Base-by-base conservation (phyloP, 176 grass and related monocot genomes). In the Oryza officinalis region DNA sequence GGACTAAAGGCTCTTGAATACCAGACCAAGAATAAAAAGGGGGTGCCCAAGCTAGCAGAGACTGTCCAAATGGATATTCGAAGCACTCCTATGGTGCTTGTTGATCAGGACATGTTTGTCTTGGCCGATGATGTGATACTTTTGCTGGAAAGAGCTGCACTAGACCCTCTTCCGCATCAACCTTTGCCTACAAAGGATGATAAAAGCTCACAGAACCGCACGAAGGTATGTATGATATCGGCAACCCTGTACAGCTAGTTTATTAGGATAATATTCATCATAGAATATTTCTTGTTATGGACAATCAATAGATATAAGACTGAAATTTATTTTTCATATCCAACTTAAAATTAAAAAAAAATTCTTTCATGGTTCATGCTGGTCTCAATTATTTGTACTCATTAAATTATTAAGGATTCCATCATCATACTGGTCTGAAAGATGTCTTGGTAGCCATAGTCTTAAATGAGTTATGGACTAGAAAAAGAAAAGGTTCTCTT, bases 31-130 rank as follows among this genome's bases (percentile, higher is more conserved):
- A 89, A 83, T 73, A 86, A 88, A 32, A 89, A 90, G 50, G 91
- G 86, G 40, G 68, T 57, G 69, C 50, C 84, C 81, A 91, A 89
- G 85, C 31, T 95, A 77, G 78, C 50, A 52, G 93, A 91, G 74
- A 49, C 9, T n/a, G 57, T 61, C 57, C 57, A 61, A 9, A 61
- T 79, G 45, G 91, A 99, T 80, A 70, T 76, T 49, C 76, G 87
- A 80, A 89, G 85, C 52, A 80, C 79, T 74, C 90, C 96, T 45
- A 90, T 94, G 86, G 89, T 99, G 71, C 83, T 74, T 74, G 79
- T 99, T 78, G 96, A 94, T 61, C 82, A 94, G 73, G 92, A 93
- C 64, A 87, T 91, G 90, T 97, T 97, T 89, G 86, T 94, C 81
- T 78, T 97, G 77, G 83, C 85, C 66, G 95, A 94, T 82, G 95